Conservation (phyloP, 225 moss, liverwort and hornwort species). For the Polytrichum formosum region DNA sequence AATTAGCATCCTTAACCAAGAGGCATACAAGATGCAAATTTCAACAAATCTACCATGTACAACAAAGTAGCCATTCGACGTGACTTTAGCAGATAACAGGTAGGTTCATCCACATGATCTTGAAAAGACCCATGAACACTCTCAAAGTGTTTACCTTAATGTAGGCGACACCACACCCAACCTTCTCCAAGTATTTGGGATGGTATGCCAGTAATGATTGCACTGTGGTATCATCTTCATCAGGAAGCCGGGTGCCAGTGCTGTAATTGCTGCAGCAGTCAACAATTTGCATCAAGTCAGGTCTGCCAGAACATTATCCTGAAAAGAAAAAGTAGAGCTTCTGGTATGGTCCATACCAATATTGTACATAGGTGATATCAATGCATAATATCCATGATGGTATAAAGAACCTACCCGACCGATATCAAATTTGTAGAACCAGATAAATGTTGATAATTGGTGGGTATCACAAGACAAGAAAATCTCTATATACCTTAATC, state of each 20-base stretch:
- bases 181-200: slow-evolving; percentile 53
- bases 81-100: neutral
- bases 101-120: no score
- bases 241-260: slow-evolving; percentile 26
- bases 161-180: slow-evolving; percentile 68
- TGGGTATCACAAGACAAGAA: no score
- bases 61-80: neutral
- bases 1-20: no score
- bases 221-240: slow-evolving; percentile 40
- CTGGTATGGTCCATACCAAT: neutral
- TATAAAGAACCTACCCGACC: no score
- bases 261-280: slow-evolving; percentile 24
- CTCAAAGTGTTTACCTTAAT: slow-evolving; percentile 44
- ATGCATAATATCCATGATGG: no score
- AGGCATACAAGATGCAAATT: neutral
- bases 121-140: no score
- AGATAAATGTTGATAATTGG: no score
- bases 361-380: neutral
- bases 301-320: neutral
- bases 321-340: neutral
- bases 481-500: no score
- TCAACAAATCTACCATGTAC: slow-evolving; percentile 3
- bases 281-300: neutral
- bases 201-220: slow-evolving; percentile 61
- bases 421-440: no score